These are phyloP conservation scores for Nicotiana knightiana DNA, from an alignment of 257 asterid genomes.

Conservation along the genomic window DNA sequence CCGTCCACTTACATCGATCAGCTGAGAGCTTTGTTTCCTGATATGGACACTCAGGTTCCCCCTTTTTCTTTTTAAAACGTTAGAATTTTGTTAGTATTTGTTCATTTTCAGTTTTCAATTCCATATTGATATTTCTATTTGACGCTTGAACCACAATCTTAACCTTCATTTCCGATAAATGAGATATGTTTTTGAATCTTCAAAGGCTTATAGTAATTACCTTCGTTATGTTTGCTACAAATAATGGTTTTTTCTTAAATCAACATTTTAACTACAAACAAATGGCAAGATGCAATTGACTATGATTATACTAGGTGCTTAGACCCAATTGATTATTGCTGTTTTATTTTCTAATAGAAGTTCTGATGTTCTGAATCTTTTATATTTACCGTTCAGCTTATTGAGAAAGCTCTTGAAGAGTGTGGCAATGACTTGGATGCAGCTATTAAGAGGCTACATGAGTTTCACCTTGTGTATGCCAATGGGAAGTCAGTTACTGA, in stretches of 20 bases:
- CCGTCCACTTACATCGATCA: constrained; percentile 38
- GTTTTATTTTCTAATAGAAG: neutral
- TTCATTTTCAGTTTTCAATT: neutral
- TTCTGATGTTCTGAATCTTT: constrained; percentile 1
- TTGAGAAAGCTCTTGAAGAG: constrained; percentile 54
- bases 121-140: neutral
- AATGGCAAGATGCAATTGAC: neutral
- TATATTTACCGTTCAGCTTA: constrained; percentile 35
- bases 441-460: constrained; percentile 51
- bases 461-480: constrained; percentile 33
- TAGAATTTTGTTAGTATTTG: neutral
- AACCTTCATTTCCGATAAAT: neutral
- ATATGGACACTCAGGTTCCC: constrained; percentile 52
- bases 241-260: no score
- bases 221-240: neutral
- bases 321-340: neutral
- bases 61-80: neutral
- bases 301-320: neutral
- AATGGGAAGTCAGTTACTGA: constrained; percentile 29
- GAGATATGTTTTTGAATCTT: neutral
- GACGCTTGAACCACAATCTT: neutral
- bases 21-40: constrained; percentile 53
- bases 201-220: neutral
- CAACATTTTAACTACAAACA: neutral
- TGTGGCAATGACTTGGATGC: constrained; percentile 47